A percentile compares a stretch with the other conserved stretches of the same genome.
phyloP scores from a whole-genome alignment of 2,329 filamentous ascomycete genomes.

The Teratosphaeria destructans region DNA sequence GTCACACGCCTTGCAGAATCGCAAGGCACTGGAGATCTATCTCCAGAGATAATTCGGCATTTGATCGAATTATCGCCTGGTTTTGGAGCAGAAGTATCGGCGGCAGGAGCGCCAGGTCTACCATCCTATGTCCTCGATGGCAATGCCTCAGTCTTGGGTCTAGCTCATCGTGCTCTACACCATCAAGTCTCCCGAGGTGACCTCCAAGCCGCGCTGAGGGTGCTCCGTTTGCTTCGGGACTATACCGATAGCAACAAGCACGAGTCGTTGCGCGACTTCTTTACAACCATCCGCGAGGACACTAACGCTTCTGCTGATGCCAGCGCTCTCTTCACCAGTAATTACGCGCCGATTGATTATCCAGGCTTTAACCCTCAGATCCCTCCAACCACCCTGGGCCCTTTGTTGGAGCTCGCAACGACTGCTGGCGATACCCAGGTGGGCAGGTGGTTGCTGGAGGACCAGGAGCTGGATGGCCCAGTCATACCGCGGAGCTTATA shows the following conservation, averaged over 20 bases:
- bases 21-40: slow-evolving; percentile 6
- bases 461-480: slow-evolving; percentile 44
- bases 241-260: slow-evolving; percentile 36
- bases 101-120: slow-evolving; percentile 25
- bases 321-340: slow-evolving; percentile 17
- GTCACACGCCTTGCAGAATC: slow-evolving; percentile 44
- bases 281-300: slow-evolving; percentile 10
- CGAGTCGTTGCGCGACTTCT: slow-evolving; percentile 33
- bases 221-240: slow-evolving; percentile 28
- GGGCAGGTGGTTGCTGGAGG: slow-evolving; percentile 44
- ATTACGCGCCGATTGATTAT: slow-evolving; percentile 30
- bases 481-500: slow-evolving; percentile 38
- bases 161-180: slow-evolving; percentile 34
- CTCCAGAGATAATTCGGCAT: slow-evolving; percentile 20
- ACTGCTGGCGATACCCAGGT: slow-evolving; percentile 38
- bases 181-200: slow-evolving; percentile 31
- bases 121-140: slow-evolving; percentile 35
- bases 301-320: neutral
- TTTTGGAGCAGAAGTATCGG: slow-evolving; percentile 31
- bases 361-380: slow-evolving; percentile 36
- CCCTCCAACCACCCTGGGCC: slow-evolving; percentile 38
- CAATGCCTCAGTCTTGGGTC: slow-evolving; percentile 30
- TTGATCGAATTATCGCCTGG: slow-evolving; percentile 28
- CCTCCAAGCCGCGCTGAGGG: slow-evolving; percentile 27
- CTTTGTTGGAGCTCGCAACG: slow-evolving; percentile 41